A percentile compares a stretch with the other conserved stretches of the same genome.
Evolutionary conservation across 2,329 filamentous ascomycete genomes (phyloP).

Genomic region (Aureobasidium melanogenum): DNA sequence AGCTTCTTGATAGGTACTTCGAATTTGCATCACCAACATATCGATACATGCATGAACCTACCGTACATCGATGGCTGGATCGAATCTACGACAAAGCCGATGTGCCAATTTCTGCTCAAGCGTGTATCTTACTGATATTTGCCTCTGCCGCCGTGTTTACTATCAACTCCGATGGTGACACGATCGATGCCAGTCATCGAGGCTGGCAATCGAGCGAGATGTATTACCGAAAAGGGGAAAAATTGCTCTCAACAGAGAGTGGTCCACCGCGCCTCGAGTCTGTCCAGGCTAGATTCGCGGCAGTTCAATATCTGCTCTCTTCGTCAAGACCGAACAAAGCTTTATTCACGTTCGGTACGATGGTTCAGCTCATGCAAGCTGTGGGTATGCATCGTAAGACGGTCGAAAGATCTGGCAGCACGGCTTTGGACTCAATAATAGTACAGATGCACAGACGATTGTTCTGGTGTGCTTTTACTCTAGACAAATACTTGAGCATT

Average conservation of each 20-base stretch:
- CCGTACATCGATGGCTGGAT: slow-evolving; percentile 34
- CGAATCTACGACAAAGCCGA: slow-evolving; percentile 37
- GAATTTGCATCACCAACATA: slow-evolving; percentile 36
- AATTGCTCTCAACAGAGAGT: slow-evolving; percentile 18
- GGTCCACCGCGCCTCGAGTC: slow-evolving; percentile 23
- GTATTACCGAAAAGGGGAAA: slow-evolving; percentile 20
- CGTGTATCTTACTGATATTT: slow-evolving; percentile 45
- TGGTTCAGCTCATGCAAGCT: slow-evolving; percentile 28
- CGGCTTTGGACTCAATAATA: slow-evolving; percentile 16
- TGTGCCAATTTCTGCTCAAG: slow-evolving; percentile 36
- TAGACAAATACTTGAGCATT: slow-evolving; percentile 32
- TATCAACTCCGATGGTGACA: slow-evolving; percentile 13
- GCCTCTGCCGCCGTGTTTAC: slow-evolving; percentile 35
- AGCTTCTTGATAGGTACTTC: slow-evolving; percentile 33
- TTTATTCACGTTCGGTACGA: slow-evolving; percentile 31
- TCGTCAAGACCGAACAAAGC: slow-evolving; percentile 29
- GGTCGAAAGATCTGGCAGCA: slow-evolving; percentile 3
- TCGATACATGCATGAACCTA: slow-evolving; percentile 37
- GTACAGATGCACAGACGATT: slow-evolving; percentile 29
- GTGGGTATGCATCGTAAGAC: slow-evolving; percentile 27
- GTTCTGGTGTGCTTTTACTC: slow-evolving; percentile 31
- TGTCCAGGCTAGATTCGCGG: slow-evolving; percentile 33
- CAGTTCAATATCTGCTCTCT: slow-evolving; percentile 32
- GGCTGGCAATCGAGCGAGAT: slow-evolving; percentile 21
- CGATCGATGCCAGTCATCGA: slow-evolving; percentile 13